Evolutionary conservation across 169 alveolate species (phyloP).

Genomic region (Plasmodium knowlesi): DNA sequence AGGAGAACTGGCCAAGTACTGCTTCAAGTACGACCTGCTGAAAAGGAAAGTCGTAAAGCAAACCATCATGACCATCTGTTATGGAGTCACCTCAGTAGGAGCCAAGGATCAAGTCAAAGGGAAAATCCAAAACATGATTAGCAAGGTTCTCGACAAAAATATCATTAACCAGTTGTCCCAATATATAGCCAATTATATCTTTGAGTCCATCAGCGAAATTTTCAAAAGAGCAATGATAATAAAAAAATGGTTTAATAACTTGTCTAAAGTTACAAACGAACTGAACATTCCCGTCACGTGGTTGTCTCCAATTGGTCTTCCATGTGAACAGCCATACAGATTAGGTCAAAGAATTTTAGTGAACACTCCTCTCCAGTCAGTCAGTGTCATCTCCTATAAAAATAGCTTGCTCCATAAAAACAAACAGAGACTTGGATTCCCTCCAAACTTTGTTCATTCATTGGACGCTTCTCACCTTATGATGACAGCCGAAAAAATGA

Average conservation of each 20-base stretch:
- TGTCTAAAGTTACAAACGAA: slow-evolving; percentile 91
- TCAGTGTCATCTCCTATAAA: slow-evolving; percentile 83
- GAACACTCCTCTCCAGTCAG: slow-evolving; percentile 89
- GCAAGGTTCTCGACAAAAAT: slow-evolving; percentile 75
- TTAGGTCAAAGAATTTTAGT: slow-evolving; percentile 83
- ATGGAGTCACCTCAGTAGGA: slow-evolving; percentile 97
- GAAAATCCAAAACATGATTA: slow-evolving; percentile 33
- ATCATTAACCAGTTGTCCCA: slow-evolving; percentile 64
- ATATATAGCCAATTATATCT: slow-evolving; percentile 91
- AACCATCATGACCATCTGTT: slow-evolving; percentile 99
- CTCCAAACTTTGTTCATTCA: slow-evolving; percentile 97
- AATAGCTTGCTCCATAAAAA: slow-evolving; percentile 82
- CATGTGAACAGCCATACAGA: slow-evolving; percentile 96
- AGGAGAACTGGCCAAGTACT: slow-evolving; percentile 80
- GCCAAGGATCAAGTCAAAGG: slow-evolving; percentile 86
- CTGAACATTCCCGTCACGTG: slow-evolving; percentile 94
- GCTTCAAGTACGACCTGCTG: slow-evolving; percentile 86
- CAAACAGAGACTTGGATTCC: slow-evolving; percentile 95
- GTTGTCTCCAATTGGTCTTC: slow-evolving; percentile 95
- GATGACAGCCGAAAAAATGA: slow-evolving; percentile 94
- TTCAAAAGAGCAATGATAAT: slow-evolving; percentile 94
- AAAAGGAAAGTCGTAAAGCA: slow-evolving; percentile 95
- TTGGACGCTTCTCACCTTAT: slow-evolving; percentile 97
- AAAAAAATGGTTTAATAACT: slow-evolving; percentile 95
- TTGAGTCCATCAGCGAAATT: slow-evolving; percentile 93